Base-by-base conservation (phyloP, 108 stramenopile species). In the Cyclotella kingstonii region DNA sequence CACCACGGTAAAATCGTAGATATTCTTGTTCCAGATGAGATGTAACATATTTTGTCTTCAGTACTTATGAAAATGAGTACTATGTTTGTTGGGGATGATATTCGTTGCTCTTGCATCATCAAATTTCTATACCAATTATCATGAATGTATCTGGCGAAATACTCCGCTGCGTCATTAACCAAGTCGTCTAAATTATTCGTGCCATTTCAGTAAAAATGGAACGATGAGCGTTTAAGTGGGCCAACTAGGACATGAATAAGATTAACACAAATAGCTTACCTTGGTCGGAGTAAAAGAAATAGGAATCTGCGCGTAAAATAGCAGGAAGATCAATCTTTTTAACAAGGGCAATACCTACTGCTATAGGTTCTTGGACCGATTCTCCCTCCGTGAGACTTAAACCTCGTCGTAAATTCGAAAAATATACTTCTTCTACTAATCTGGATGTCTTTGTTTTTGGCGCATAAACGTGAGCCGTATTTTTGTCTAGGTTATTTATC, bases 161-260 rank as follows among this genome's bases (percentile, higher is more conserved):
- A 82, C 68, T 89, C 88, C 18, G 91, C 91, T 7, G 91, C 91
- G 57, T 93, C 91, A 68, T 87, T 89, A 29, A 93, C 80, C 85
- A 93, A 84, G 33, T 93, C 91, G 60, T 93, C 83, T 66, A 21
- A 7, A 30, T 35, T 0, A 5, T 14, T 18, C 9, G 22, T 36
- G 34, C 14, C 35, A 64, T 22, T 27, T 21, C 18, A 34, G 8
- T 0, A 0, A 23, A 36, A 10, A 22, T 25, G 5, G 18, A 34
- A 31, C 5, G 1, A 54, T 54, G 14, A 34, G 28, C 11, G 9
- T 7, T 7, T 36, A 15, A 4, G 1, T 33, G 21, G 4, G n/a
- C 14, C 5, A 34, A 35, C 54, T 14, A 25, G n/a, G 9, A 31
- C 21, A 22, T 35, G 3, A 21, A 17, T 21, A 12, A 27, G 15